Base-by-base conservation (phyloP, 192 early-diverging fungal genomes). In the Cetraspora pellucida region DNA sequence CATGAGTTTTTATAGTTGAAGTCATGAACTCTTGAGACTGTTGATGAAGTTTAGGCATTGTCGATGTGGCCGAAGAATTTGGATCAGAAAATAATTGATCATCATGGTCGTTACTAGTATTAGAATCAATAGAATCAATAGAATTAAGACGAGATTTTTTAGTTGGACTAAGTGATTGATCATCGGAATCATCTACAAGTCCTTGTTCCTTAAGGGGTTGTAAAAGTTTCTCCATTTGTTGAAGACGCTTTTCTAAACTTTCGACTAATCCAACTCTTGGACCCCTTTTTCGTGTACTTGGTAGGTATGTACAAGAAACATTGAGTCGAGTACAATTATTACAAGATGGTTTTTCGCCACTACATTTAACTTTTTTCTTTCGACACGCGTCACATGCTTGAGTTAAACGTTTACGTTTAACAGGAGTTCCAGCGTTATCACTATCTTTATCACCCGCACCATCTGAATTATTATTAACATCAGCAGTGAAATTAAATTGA, bases 201-300 rank as follows among this genome's bases (percentile, higher is more conserved):
- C 80, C 63, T 74, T 78, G 63, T 63, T 72, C 67, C 46, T 77
- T 80, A 14, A 76, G 63, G 3, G 74, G 85, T 43, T 86, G 81
- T 49, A 95, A 81, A 64, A 93, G 54, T 45, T 87, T 84, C 77
- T 95, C 93, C 91, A 95, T 92, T 65, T 91, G 88, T 71, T 91
- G 89, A 23, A 95, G 76, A 43, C 91, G 87, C 50, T 90, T 89
- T 76, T 95, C 93, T 10, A 95, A 79, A 4, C 89, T 84, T 74
- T 91, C 92, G 44, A 95, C 92, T 70, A 93, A 91, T 2, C 93
- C 92, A 46, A 89, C 90, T 16, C 95, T 90, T 31, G 95, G 95
- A 0, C 95, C 95, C 47, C 95, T 87, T 82, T 96, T 96, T 81
- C 95, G 94, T 78, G 91, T 93, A 69, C 88, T 90, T 10, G 94